Base-by-base conservation (phyloP, 345 rosid species). In the Draba incana region DNA sequence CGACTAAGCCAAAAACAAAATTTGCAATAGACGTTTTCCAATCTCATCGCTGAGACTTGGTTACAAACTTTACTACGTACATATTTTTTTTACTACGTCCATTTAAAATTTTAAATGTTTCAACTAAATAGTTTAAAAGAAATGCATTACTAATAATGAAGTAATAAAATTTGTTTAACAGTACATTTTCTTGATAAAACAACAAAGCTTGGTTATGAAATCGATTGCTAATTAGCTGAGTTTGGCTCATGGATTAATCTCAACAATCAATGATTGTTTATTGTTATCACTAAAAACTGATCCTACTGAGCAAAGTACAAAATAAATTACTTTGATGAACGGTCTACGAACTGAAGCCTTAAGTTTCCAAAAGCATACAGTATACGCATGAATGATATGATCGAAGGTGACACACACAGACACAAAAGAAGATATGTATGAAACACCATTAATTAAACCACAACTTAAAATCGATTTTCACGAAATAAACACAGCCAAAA, bases 361-460 rank as follows among this genome's bases (percentile, higher is more conserved):
- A 35, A 62, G 35, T 53, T 71, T 71, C 63, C 55, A 53, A 62
- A 62, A 62, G 45, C 68, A 47, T 71, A 53, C 47, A 24, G 27
- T n/a, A 45, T 7, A 37, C 46, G 69, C 63, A 55, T 46, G 42
- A 11, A 35, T 8, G 39, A 35, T 35, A 35, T 44, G 63, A 37
- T 71, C 56, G 5, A 38, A 27, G 57, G 20, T 16, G 20, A 58
- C 16, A 37, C 3, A 56, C 3, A 57, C 12, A 57, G 4, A 25
- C 4, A 69, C 38, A 51, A 70, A 5, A 9, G 41, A 27, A 61
- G 37, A 46, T 42, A 44, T 41, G 23, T 46, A 8, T 25, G 54
- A 53, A 6, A 6, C 7, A 44, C 46, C 69, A 50, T n/a, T 30
- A 48, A 65, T 58, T 6, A 61, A 68, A 50, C 54, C 72, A 57